Evolutionary conservation across 1,284 basidiomycete genomes (phyloP).

Genomic region (Ceratobasidium sp.): DNA sequence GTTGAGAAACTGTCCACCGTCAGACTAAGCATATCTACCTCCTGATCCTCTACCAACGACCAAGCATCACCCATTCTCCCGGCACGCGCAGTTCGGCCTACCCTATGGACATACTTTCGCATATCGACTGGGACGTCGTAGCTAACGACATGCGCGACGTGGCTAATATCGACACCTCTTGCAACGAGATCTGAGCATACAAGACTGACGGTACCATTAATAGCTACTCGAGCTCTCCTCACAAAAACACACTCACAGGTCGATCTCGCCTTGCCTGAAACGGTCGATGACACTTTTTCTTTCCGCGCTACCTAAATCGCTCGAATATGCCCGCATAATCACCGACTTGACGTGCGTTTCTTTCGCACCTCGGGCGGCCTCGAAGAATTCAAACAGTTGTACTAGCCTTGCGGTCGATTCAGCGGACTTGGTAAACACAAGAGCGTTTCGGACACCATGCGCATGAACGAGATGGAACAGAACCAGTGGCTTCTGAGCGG

Average conservation of each 20-base stretch:
- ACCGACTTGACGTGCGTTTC: constrained; percentile 57
- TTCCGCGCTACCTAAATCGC: constrained; percentile 82
- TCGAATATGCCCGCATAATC: constrained; percentile 82
- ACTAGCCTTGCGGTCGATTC: constrained; percentile 90
- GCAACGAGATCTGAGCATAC: constrained; percentile 97
- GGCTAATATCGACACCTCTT: constrained; percentile 95
- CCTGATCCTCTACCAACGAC: constrained; percentile 96
- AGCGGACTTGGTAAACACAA: constrained; percentile 97
- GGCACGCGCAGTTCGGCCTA: constrained; percentile 94
- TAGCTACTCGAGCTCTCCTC: constrained; percentile 12
- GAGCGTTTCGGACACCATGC: constrained; percentile 72
- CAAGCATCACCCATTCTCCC: constrained; percentile 89
- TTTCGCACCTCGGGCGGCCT: constrained; percentile 62
- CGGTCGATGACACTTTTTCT: constrained; percentile 82
- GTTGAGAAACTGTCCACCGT: not conserved
- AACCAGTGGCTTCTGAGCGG: constrained; percentile 88
- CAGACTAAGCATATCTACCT: constrained; percentile 67
- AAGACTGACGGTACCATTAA: constrained; percentile 66
- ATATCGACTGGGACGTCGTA: constrained; percentile 98
- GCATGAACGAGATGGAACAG: constrained; percentile 87
- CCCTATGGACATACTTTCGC: constrained; percentile 97
- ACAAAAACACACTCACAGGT: constrained; percentile 71
- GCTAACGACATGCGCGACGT: constrained; percentile 91
- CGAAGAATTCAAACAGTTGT: constrained; percentile 85
- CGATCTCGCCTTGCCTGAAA: constrained; percentile 85